phyloP scores from a whole-genome alignment of 2,329 filamentous ascomycete species.

The Epicoccum sorghinum region DNA sequence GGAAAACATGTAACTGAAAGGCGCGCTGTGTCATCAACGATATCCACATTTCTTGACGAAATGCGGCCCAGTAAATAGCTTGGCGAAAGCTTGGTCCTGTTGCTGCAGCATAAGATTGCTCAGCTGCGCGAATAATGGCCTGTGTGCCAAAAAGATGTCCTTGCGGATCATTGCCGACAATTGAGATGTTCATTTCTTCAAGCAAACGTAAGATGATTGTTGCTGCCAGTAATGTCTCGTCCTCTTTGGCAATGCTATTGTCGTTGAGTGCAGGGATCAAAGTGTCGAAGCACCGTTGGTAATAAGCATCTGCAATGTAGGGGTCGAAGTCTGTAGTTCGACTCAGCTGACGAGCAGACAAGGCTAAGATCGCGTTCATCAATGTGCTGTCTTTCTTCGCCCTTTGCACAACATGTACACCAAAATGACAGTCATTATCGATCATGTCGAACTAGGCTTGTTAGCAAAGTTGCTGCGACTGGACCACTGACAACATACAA shows the following conservation, averaged over 20 bases:
- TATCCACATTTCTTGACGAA: constrained; percentile 48
- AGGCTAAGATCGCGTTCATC: constrained; percentile 51
- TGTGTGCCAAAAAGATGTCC: constrained; percentile 49
- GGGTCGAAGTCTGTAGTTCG: constrained; percentile 49
- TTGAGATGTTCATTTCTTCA: constrained; percentile 51
- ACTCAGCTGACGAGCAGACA: constrained; percentile 52
- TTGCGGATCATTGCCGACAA: constrained; percentile 45
- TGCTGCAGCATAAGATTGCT: constrained; percentile 41
- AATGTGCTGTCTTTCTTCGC: constrained; percentile 48
- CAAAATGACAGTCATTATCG: constrained; percentile 42
- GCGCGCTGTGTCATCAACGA: constrained; percentile 46
- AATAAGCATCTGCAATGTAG: constrained; percentile 51
- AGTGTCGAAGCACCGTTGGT: constrained; percentile 49
- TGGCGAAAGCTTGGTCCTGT: constrained; percentile 42
- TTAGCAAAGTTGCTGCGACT: not conserved
- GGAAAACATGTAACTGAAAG: constrained; percentile 46
- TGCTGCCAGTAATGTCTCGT: constrained; percentile 50
- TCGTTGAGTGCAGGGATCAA: constrained; percentile 50
- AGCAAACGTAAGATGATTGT: constrained; percentile 50
- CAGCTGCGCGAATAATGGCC: constrained; percentile 44
- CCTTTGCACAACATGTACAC: constrained; percentile 43
- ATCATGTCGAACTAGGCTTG: constrained; percentile 43
- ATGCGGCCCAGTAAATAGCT: constrained; percentile 48
- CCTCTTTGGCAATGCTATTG: constrained; percentile 46
- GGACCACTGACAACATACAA: constrained; percentile 28